Conservation (phyloP, 257 asterid species). For the Fraxinus anomala region DNA sequence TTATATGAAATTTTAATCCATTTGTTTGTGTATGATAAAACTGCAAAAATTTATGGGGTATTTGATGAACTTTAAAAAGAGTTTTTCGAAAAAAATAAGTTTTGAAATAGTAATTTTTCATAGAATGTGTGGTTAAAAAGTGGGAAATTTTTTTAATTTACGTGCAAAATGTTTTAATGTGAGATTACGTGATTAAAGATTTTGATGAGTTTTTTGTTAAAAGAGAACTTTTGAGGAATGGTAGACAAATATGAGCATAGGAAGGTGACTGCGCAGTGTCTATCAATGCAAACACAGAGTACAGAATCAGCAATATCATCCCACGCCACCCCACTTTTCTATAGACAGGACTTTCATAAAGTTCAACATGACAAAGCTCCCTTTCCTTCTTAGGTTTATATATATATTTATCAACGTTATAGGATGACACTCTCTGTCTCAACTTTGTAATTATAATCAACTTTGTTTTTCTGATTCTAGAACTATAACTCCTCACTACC, state of each 20-base stretch:
- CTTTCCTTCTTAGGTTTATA: not conserved
- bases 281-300: constrained; percentile 35
- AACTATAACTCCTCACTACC: not conserved
- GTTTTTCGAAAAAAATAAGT: too few species aligned
- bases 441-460: not conserved
- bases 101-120: too few species aligned
- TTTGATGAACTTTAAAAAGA: too few species aligned
- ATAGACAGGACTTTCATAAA: constrained; percentile 1
- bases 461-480: not conserved
- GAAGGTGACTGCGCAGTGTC: constrained; percentile 25
- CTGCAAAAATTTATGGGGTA: too few species aligned
- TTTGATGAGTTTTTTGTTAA: too few species aligned
- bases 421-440: not conserved
- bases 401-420: not conserved
- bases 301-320: constrained; percentile 36
- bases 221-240: not conserved
- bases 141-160: too few species aligned
- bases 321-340: not conserved
- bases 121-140: too few species aligned
- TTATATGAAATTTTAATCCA: not conserved
- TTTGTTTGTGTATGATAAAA: not conserved
- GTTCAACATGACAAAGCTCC: constrained; percentile 20
- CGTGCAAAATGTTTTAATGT: too few species aligned
- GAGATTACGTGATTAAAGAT: too few species aligned
- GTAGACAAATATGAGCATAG: not conserved